These are phyloP conservation scores for Arachnomyces sp. DNA, from an alignment of 2,329 filamentous ascomycete genomes.

Conservation along the genomic window DNA sequence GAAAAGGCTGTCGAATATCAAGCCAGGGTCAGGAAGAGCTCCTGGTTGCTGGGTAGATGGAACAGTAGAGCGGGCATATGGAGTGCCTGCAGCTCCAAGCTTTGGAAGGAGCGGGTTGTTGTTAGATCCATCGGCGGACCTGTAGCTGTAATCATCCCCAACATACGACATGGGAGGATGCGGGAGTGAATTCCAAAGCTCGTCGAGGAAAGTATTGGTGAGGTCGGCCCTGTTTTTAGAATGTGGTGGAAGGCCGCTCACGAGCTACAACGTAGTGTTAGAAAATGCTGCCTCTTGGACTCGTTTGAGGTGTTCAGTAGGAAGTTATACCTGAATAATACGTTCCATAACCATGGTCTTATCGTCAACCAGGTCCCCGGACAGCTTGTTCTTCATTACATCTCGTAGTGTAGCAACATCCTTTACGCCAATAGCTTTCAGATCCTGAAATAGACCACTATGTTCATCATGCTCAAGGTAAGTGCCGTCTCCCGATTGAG, in stretches of 20 bases:
- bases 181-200: slow-evolving; percentile 63
- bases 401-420: slow-evolving; percentile 57
- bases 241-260: slow-evolving; percentile 53
- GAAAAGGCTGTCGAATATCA: slow-evolving; percentile 39
- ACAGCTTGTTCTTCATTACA: slow-evolving; percentile 54
- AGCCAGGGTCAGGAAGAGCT: slow-evolving; percentile 57
- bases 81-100: slow-evolving; percentile 58
- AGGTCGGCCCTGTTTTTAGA: slow-evolving; percentile 55
- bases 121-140: slow-evolving; percentile 60
- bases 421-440: slow-evolving; percentile 47
- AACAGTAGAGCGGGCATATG: slow-evolving; percentile 58
- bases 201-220: slow-evolving; percentile 58
- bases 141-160: slow-evolving; percentile 53
- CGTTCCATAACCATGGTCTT: slow-evolving; percentile 71
- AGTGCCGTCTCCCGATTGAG: slow-evolving; percentile 54
- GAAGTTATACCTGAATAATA: slow-evolving; percentile 47
- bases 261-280: slow-evolving; percentile 39
- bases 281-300: not conserved
- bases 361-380: slow-evolving; percentile 60
- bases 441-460: slow-evolving; percentile 47
- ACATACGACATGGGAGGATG: slow-evolving; percentile 62
- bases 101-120: slow-evolving; percentile 61
- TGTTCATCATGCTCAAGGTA: slow-evolving; percentile 46
- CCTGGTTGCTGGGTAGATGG: slow-evolving; percentile 52
- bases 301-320: not conserved